Evolutionary conservation across 106 monocot species (phyloP).

Genomic region (Phalaenopsis equestris): DNA sequence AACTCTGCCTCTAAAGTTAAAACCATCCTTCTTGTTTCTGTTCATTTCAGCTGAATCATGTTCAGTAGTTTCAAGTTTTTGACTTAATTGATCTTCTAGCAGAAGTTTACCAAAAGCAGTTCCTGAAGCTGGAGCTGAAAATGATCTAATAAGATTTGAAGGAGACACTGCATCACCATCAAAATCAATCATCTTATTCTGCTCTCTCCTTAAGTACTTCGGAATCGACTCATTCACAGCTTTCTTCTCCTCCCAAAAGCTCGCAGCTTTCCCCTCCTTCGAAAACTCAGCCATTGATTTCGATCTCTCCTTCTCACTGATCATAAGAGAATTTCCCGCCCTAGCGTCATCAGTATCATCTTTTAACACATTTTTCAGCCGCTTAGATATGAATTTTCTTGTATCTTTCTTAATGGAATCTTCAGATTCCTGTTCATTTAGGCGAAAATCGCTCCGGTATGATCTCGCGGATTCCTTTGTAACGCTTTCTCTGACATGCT

Average conservation of each 20-base stretch:
- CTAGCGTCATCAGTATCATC: conserved; percentile 30
- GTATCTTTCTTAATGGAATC: conserved; percentile 39
- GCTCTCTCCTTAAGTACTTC: conserved; percentile 35
- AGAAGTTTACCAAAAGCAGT: conserved; percentile 63
- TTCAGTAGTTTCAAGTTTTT: conserved; percentile 44
- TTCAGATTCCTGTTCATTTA: conserved; percentile 21
- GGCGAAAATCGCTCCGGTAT: conserved; percentile 23
- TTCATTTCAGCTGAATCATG: conserved; percentile 13
- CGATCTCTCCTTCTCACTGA: conserved; percentile 24
- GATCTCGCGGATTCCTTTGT: conserved; percentile 46
- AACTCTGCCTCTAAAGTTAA: conserved; percentile 52
- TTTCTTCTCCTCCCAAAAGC: conserved; percentile 32
- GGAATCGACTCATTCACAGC: conserved; percentile 18
- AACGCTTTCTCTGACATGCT: conserved; percentile 64
- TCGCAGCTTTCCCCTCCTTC: conserved; percentile 23
- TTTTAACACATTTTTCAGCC: conserved; percentile 45
- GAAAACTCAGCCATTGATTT: conserved; percentile 25
- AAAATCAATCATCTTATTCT: neutral
- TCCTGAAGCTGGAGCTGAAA: conserved; percentile 71
- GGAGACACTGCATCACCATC: conserved; percentile 32
- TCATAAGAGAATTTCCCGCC: conserved; percentile 4
- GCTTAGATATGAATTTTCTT: conserved; percentile 44
- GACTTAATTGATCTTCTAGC: conserved; percentile 30
- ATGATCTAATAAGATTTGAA: conserved; percentile 62
- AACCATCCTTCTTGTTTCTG: conserved; percentile 57